Evolutionary conservation across 2,329 filamentous ascomycete genomes (phyloP), one percentile per base, ranked within the genome.

Genomic region (Pseudofabraea citricarpa): DNA sequence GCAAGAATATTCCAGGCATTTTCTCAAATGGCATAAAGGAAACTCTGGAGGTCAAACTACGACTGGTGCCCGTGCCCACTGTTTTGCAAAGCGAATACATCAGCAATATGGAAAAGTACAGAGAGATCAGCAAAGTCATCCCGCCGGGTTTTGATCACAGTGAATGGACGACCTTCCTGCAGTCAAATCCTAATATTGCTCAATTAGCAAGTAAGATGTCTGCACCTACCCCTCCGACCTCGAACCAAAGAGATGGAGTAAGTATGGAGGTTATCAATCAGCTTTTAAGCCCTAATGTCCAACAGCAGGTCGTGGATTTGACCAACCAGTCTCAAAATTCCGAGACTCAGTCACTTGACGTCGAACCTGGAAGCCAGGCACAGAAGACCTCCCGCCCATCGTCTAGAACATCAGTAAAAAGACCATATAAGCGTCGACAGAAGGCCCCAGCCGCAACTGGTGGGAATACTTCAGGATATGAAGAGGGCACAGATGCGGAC

Each of bases 1-100:
- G 87, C 58, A 88, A 86, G 60, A 96, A 95, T 61, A 69, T 90
- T 35, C 72, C 95, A 36, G 87, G 86, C 8, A 72, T 96, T 19
- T 95, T 97, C 61, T 83, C 82, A 29, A 88, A 86, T 56, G 89
- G 87, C 23, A 76, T 84, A 47, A 85, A 84, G 54, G 90, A 97
- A 65, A 97, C 87, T 1, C 69, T 98, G 46, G 93, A 98, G 67
- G 91, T 98, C 52, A 95, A 86, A 63, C 73, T 98, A 48, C 90
- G 88, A 60, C 73, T 98, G 44, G 85, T 90, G 2, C 84, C 85
- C 13, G 83, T 95, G 4, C 71, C 77, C 5, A 71, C 70, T 4
- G 45, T 73, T 23, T 63, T 77, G 50, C 77, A 81, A 60, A 77
- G 69, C 49, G 76, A 82, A 63, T 81, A 79, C 54, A 60, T 77